These are phyloP conservation scores for Trichothecium roseum DNA, from an alignment of 2,329 filamentous ascomycete species.

Conservation along the genomic window DNA sequence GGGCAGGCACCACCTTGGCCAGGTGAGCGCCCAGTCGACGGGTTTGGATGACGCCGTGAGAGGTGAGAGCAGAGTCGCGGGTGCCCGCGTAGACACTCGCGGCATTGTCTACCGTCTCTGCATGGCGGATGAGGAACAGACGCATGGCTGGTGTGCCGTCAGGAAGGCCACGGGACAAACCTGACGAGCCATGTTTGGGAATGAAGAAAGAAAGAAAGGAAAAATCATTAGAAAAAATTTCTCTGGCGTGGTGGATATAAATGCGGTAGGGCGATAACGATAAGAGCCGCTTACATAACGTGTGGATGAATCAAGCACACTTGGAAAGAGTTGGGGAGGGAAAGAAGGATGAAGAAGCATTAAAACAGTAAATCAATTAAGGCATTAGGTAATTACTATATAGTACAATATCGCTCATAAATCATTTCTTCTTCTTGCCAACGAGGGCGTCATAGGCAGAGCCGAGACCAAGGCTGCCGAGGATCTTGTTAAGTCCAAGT, in stretches of 20 bases:
- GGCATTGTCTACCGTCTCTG: constrained; percentile 85
- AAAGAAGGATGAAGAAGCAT: background rate
- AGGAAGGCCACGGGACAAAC: constrained; percentile 3
- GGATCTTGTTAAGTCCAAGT: constrained; percentile 64
- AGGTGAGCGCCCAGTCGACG: constrained; percentile 58
- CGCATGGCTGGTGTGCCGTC: constrained; percentile 17
- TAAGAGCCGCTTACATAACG: too few species aligned
- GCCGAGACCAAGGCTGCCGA: constrained; percentile 62
- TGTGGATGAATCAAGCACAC: too few species aligned
- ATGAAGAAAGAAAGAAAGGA: background rate
- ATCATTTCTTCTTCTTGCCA: constrained; percentile 30
- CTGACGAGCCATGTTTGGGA: constrained; percentile 1
- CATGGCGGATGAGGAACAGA: constrained; percentile 74
- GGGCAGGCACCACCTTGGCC: constrained; percentile 13
- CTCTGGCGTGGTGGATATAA: too few species aligned
- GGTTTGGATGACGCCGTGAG: constrained; percentile 74
- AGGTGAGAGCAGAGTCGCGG: constrained; percentile 71
- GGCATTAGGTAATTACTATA: background rate
- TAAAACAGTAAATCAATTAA: background rate
- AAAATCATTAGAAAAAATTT: background rate
- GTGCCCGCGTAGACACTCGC: constrained; percentile 68
- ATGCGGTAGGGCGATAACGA: too few species aligned
- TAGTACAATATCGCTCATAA: constrained; percentile 4
- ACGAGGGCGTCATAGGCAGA: constrained; percentile 29
- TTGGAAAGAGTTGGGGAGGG: background rate